phyloP scores from a whole-genome alignment of 495 filamentous ascomycete genomes.

The Astrothelium macrocarpum region DNA sequence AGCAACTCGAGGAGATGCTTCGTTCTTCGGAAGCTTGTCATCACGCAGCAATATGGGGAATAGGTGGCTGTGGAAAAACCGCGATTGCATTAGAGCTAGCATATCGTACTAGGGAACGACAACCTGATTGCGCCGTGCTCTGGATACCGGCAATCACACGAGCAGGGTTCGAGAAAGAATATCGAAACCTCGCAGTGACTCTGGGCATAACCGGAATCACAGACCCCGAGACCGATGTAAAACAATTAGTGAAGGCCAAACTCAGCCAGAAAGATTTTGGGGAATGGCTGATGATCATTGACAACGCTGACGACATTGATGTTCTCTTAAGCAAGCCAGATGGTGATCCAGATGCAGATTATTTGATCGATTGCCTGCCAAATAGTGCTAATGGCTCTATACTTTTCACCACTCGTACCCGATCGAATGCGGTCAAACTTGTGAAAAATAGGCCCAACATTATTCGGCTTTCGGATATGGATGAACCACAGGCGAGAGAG shows the following conservation, averaged over 20 bases:
- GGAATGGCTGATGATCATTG: slow-evolving; percentile 32
- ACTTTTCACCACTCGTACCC: slow-evolving; percentile 19
- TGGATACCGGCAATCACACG: slow-evolving; percentile 29
- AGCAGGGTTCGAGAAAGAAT: neutral
- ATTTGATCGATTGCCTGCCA: slow-evolving; percentile 18
- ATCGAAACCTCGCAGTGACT: neutral
- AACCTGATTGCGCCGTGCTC: slow-evolving; percentile 25
- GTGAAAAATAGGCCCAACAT: slow-evolving; percentile 2
- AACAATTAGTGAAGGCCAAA: slow-evolving; percentile 16
- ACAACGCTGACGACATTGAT: slow-evolving; percentile 31
- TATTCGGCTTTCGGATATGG: slow-evolving; percentile 15
- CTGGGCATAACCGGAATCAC: neutral
- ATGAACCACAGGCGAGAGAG: slow-evolving; percentile 17
- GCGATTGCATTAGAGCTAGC: slow-evolving; percentile 24
- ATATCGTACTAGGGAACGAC: slow-evolving; percentile 20
- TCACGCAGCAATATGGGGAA: neutral
- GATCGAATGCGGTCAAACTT: slow-evolving; percentile 1
- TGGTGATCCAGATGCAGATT: neutral
- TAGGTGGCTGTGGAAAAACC: neutral
- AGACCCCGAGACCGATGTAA: slow-evolving; percentile 14
- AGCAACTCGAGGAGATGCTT: neutral
- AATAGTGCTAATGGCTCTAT: slow-evolving; percentile 15
- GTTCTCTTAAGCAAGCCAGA: slow-evolving; percentile 18
- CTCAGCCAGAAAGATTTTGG: slow-evolving; percentile 18
- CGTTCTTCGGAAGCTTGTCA: neutral